Evolutionary conservation across 139 green algal species (phyloP), one percentile per base, ranked within the genome.

Genomic region (Chlamydomonas sp.): DNA sequence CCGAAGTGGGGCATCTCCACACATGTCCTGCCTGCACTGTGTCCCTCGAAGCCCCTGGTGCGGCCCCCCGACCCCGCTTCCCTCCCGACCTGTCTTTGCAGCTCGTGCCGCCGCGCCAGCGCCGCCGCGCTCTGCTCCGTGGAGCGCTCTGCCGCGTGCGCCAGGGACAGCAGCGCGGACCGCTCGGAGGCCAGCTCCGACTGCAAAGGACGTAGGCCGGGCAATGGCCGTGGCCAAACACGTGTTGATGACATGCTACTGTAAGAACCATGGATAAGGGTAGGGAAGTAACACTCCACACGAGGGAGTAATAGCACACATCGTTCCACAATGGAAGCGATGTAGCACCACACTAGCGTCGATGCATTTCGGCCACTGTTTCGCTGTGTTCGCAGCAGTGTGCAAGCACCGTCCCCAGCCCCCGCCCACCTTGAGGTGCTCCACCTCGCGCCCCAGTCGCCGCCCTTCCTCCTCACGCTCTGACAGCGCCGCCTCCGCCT

Each of bases 71-170:
- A 14, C n/a, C 14, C 71, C 71, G 15, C 71, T 5, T 14, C 71
- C 71, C 5, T 17, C 60, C 77, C 62, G n/a, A 87, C 72, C 82
- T 87, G 72, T 2, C 82, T 20, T 72, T 87, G 61, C 61, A 87
- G 72, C n/a, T 74, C 82, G 61, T 66, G 71, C 10, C 82, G 61
- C 15, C 49, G 64, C 5, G 61, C 72, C 72, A 80, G 71, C 62
- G 82, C 82, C 72, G 20, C 17, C 63, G n/a, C 62, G 12, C 72
- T 57, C n/a, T 31, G 18, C 59, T 67, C 72, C 15, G 57, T 67
- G 82, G 31, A 64, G 61, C 82, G 82, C 5, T 20, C 72, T 10
- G 61, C 20, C 72, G 72, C 82, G 3, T 71, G 61, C 82, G 17
- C 61, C 3, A 49, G 5, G n/a, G 14, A 16, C 4, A 5, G 6